Base-by-base conservation (phyloP, 306 rosid genomes). In the Sechiopsis laciniata region DNA sequence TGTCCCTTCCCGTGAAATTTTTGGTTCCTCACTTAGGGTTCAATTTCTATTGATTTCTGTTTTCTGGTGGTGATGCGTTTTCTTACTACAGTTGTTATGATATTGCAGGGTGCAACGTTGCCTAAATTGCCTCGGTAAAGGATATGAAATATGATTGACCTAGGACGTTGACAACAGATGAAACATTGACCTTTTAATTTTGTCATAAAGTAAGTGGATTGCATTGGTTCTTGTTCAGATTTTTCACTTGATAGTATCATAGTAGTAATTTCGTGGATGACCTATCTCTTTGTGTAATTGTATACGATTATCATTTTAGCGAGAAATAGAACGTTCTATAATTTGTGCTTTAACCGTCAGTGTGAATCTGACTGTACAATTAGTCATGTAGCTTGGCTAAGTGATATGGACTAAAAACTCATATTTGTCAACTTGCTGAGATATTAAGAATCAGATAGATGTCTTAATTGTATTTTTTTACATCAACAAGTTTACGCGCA, bases 81-180 rank as follows among this genome's bases (percentile, higher is more conserved):
- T 72, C 74, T 79, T 65, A 55, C 24, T 26, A 51, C 32, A 26
- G 32, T 54, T 24, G 20, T 15, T 32, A 45, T 84, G 84, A 42
- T 71, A 74, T 80, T 80, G 81, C 86, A 92, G 96, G 82, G 92
- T 90, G 8, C 97, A 92, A 51, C 90, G 88, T 45, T 92, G 96
- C 78, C 85, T 90, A 12, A 92, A 90, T 26, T 92, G 97, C 82
- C 48, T 88, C 15, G 96, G 96, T 59, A 92, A 85, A 82, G 96
- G 95, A 24, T 90, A 84, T 72, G 96, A 73, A 60, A 35, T 90
- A 84, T 72, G 94, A 75, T 56, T 85, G 81, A 87, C 37, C 37
- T 62, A 68, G 62, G 29, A 15, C 60, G 10, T 54, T 40, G 29
- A 37, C 76, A 26, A 26, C 32, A 55, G n/a, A 37, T 72, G 65